These are phyloP conservation scores for Debaryomyces fabryi DNA, from an alignment of 1,139 yeast genomes.

Conservation along the genomic window DNA sequence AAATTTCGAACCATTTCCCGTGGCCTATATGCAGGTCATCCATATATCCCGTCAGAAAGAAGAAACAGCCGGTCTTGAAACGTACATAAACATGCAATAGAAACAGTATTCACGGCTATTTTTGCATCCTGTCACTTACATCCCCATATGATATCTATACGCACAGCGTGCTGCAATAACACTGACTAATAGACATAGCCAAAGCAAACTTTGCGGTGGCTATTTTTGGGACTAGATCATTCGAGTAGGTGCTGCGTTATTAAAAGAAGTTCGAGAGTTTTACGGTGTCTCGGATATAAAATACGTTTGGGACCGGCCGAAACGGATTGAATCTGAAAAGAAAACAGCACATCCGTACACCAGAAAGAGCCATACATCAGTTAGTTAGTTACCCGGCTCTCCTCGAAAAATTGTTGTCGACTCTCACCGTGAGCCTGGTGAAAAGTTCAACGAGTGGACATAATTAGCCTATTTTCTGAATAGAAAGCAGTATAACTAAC, in stretches of 20 bases:
- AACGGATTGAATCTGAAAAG: background rate
- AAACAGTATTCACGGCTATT: background rate
- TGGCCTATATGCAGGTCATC: background rate
- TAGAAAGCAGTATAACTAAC: background rate
- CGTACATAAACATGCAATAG: slow-evolving; percentile 1
- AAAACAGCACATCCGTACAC: background rate
- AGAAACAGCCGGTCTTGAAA: background rate
- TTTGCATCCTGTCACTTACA: background rate
- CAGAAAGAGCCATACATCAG: background rate
- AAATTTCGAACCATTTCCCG: background rate
- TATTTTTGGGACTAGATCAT: background rate
- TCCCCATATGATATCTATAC: background rate
- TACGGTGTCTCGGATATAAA: background rate
- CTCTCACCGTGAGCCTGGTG: background rate
- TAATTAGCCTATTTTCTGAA: background rate
- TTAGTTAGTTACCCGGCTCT: background rate
- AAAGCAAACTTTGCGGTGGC: background rate
- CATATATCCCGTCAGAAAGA: background rate
- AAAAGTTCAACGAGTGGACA: slow-evolving; percentile 3
- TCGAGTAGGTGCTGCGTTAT: background rate
- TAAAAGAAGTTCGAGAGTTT: background rate
- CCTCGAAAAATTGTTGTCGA: background rate
- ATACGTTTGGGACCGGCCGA: background rate
- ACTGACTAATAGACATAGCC: background rate
- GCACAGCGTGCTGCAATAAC: background rate